A percentile compares a stretch with the other conserved stretches of the same genome.
Evolutionary conservation across 768 basidiomycete species (phyloP).

Genomic region (Coprinopsis sp.): DNA sequence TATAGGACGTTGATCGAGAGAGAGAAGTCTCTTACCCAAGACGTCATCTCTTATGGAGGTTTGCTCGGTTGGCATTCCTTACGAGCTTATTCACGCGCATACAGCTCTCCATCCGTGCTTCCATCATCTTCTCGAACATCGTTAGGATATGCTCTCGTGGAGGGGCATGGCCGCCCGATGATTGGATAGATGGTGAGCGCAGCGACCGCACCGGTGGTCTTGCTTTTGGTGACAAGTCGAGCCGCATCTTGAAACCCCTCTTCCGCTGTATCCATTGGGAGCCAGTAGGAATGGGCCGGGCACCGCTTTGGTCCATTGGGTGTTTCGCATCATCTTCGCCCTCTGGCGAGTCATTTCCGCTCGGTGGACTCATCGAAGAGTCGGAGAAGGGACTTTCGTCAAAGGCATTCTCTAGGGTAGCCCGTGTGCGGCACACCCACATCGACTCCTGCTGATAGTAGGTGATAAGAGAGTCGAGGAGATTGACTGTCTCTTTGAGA

Average conservation of each 20-base stretch:
- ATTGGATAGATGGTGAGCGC: slow-evolving; percentile 12
- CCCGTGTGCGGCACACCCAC: slow-evolving; percentile 67
- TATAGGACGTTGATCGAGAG: too few species aligned
- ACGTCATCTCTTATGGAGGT: slow-evolving; percentile 23
- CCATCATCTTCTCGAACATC: slow-evolving; percentile 69
- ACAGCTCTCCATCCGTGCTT: slow-evolving; percentile 73
- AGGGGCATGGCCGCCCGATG: slow-evolving; percentile 14
- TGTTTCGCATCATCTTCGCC: background rate
- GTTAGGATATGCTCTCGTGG: slow-evolving; percentile 50
- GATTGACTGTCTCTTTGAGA: slow-evolving; percentile 45
- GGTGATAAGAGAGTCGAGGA: slow-evolving; percentile 59
- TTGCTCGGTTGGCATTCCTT: slow-evolving; percentile 36
- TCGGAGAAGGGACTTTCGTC: slow-evolving; percentile 18
- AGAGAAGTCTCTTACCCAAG: too few species aligned
- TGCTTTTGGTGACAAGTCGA: slow-evolving; percentile 24
- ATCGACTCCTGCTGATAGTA: slow-evolving; percentile 69
- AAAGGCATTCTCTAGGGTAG: slow-evolving; percentile 46
- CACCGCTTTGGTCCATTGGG: background rate
- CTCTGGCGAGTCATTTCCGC: background rate
- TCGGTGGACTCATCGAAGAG: slow-evolving; percentile 4
- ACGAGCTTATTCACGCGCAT: slow-evolving; percentile 59
- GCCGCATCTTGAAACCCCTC: slow-evolving; percentile 48
- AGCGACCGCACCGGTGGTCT: slow-evolving; percentile 16
- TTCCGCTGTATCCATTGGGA: slow-evolving; percentile 57
- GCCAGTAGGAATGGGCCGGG: slow-evolving; percentile 8